phyloP scores from a whole-genome alignment of 352 stramenopile genomes.

The Phytopythium kandeliae region DNA sequence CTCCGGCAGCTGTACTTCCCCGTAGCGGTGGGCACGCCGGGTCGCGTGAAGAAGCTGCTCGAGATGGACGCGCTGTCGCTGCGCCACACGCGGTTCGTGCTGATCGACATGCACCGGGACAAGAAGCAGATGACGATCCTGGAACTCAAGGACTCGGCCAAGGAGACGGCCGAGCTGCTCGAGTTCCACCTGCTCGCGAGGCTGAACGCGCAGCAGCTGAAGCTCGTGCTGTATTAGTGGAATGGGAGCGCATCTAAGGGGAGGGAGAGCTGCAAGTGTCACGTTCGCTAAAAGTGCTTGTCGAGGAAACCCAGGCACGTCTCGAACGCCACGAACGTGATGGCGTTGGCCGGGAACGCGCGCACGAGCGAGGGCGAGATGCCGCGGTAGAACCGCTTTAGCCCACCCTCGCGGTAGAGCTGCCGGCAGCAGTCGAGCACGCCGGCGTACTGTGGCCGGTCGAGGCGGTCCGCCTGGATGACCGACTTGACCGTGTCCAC shows the following conservation, averaged over 20 bases:
- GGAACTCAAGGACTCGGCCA: conserved; percentile 80
- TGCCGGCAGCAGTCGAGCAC: conserved; percentile 61
- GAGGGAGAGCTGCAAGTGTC: not conserved
- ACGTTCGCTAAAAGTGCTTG: conserved; percentile 45
- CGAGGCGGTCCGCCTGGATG: conserved; percentile 69
- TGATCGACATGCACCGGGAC: conserved; percentile 86
- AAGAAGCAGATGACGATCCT: conserved; percentile 82
- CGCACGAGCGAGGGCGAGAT: conserved; percentile 74
- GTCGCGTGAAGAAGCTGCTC: conserved; percentile 59
- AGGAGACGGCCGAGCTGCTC: conserved; percentile 74
- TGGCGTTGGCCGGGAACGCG: conserved; percentile 76
- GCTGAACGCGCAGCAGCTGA: conserved; percentile 53
- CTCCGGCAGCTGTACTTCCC: conserved; percentile 66
- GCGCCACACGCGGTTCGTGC: conserved; percentile 70
- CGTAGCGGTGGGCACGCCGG: conserved; percentile 76
- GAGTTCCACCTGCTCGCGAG: conserved; percentile 68
- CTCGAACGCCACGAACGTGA: conserved; percentile 84
- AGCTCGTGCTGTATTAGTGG: conserved; percentile 70
- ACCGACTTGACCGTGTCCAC: conserved; percentile 84
- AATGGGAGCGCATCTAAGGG: conserved; percentile 3
- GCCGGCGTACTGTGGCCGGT: conserved; percentile 64
- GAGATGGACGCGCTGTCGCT: conserved; percentile 68
- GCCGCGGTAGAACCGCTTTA: conserved; percentile 66
- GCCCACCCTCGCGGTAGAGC: conserved; percentile 63
- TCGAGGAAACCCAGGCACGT: conserved; percentile 74